Percentiles rank a stretch among this genome's conserved stretches.
phyloP scores from a whole-genome alignment of 2,329 filamentous ascomycete genomes.

The Fusarium foetens region DNA sequence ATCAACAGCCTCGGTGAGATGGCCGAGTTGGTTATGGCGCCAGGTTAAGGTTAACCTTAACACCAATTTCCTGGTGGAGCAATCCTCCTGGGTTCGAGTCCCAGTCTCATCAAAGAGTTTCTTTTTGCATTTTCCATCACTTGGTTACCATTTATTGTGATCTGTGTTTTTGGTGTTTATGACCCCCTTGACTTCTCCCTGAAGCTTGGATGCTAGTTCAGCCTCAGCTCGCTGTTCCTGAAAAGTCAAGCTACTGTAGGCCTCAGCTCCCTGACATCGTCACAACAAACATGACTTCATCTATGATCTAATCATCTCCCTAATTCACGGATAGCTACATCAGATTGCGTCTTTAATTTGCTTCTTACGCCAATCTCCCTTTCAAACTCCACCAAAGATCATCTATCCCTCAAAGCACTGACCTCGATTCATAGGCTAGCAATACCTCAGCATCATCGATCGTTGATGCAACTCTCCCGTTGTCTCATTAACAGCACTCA shows the following conservation, averaged over 20 bases:
- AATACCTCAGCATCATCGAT: conserved; percentile 25
- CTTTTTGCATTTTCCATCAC: background rate
- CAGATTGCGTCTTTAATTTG: background rate
- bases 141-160: background rate
- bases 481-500: conserved; percentile 15
- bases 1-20: conserved; percentile 39
- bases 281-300: conserved; percentile 9
- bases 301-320: conserved; percentile 3
- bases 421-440: conserved; percentile 12
- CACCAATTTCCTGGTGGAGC: conserved; percentile 44
- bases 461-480: background rate
- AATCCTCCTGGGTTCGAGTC: conserved; percentile 47
- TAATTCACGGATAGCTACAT: background rate
- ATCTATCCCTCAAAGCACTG: background rate
- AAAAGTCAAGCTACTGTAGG: accelerated
- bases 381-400: background rate
- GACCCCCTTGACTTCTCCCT: background rate
- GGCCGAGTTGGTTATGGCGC: conserved; percentile 46
- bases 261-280: background rate
- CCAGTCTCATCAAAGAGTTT: conserved; percentile 42
- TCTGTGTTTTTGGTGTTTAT: background rate
- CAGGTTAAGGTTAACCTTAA: conserved; percentile 46
- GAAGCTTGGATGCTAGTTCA: background rate
- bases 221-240: background rate
- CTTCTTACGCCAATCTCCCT: background rate